These are phyloP conservation scores for Lagenidium sp. DNA, from an alignment of 352 stramenopile genomes.

Conservation along the genomic window DNA sequence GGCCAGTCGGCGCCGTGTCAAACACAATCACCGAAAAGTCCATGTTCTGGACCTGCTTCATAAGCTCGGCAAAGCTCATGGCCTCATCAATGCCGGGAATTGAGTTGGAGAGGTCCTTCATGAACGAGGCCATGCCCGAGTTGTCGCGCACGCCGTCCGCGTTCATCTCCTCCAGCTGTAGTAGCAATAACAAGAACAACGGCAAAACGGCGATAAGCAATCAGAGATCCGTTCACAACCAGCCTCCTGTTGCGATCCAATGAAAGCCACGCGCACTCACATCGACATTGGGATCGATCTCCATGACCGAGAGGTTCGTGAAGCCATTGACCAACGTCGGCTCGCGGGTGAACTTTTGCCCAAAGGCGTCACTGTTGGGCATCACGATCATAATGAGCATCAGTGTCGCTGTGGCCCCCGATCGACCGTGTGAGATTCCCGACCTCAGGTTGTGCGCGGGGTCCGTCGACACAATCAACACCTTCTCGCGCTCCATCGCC, in stretches of 20 bases:
- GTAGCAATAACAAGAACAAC: background rate
- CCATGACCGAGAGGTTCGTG: constrained; percentile 97
- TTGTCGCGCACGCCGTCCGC: constrained; percentile 76
- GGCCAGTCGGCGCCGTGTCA: constrained; percentile 96
- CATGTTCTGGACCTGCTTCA: constrained; percentile 97
- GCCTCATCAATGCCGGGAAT: constrained; percentile 99
- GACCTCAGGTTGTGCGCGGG: constrained; percentile 98
- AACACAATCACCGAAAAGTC: constrained; percentile 99
- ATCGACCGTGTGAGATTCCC: no score
- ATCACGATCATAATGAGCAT: no score
- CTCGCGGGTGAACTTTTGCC: constrained; percentile 98
- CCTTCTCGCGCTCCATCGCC: constrained; percentile 88
- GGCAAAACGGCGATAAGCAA: background rate
- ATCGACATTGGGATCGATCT: constrained; percentile 94
- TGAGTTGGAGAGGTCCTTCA: constrained; percentile 96
- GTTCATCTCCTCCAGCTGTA: constrained; percentile 76
- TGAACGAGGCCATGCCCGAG: constrained; percentile 90
- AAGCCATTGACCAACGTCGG: constrained; percentile 97
- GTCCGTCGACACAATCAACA: constrained; percentile 99
- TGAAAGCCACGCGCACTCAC: constrained; percentile 29
- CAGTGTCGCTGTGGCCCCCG: no score
- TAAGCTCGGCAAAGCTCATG: constrained; percentile 98
- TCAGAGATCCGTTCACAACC: no score
- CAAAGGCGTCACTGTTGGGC: constrained; percentile 97
- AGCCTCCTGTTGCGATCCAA: no score